phyloP scores from a whole-genome alignment of 306 rosid genomes.

The Glycyrrhiza uralensis region DNA sequence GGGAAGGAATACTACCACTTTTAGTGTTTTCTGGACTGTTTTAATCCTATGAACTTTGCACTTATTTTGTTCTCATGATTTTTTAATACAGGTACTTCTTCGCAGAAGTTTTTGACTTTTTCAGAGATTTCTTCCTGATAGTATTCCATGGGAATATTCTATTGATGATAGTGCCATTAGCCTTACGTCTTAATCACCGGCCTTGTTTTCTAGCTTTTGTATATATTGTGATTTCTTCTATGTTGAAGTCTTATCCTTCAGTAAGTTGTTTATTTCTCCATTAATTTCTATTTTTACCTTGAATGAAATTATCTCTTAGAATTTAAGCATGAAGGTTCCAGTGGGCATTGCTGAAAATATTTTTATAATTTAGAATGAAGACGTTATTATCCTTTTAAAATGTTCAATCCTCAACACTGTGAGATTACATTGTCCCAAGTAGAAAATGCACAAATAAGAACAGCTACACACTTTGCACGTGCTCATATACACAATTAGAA shows the following conservation, averaged over 20 bases:
- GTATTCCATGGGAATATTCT: constrained; percentile 86
- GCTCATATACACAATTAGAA: neutral
- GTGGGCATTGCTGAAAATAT: neutral
- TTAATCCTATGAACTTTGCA: constrained; percentile 8
- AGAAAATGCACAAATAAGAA: constrained; percentile 5
- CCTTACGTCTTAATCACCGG: constrained; percentile 77
- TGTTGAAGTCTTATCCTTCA: constrained; percentile 93
- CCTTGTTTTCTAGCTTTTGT: constrained; percentile 90
- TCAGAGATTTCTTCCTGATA: constrained; percentile 79
- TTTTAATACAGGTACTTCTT: constrained; percentile 83
- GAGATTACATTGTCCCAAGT: constrained; percentile 4
- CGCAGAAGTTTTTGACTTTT: constrained; percentile 92
- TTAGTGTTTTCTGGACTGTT: constrained; percentile 15
- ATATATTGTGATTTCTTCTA: constrained; percentile 59
- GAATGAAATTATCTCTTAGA: constrained; percentile 10
- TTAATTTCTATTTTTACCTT: neutral
- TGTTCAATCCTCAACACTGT: neutral
- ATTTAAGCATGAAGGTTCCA: neutral
- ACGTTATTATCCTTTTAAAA: neutral
- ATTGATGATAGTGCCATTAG: constrained; percentile 81
- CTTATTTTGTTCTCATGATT: constrained; percentile 23
- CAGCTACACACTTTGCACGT: neutral
- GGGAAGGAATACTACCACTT: constrained; percentile 6
- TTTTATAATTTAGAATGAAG: constrained; percentile 10
- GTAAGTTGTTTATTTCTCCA: constrained; percentile 29